A percentile compares a stretch with the other conserved stretches of the same genome.
These are phyloP conservation scores for Flaveria trinervia DNA, from an alignment of 129 eudicot species.

Conservation along the genomic window DNA sequence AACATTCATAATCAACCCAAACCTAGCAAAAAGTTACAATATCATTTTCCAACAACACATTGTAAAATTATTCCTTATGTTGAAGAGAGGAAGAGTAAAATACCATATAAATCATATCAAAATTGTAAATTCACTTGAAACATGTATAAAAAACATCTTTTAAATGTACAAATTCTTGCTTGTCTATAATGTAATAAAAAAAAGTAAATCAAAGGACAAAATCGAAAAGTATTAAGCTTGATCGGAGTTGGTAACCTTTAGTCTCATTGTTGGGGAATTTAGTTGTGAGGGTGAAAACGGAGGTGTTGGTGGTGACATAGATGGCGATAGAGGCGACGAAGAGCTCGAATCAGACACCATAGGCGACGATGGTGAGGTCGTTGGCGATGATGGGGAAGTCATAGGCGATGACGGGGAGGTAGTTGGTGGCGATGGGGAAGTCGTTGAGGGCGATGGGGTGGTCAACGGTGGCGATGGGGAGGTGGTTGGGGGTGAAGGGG, in stretches of 20 bases:
- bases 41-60: too few relatives aligned
- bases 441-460: too few relatives aligned
- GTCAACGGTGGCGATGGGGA: neutral
- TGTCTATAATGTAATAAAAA: conserved; percentile 38
- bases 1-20: too few relatives aligned
- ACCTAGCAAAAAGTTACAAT: too few relatives aligned
- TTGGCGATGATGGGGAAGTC: conserved; percentile 34
- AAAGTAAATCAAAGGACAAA: conserved; percentile 13
- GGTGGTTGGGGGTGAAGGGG: conserved; percentile 11
- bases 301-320: conserved; percentile 29
- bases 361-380: conserved; percentile 1
- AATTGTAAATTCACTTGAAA: conserved; percentile 41
- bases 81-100: neutral
- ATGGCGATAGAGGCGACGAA: conserved; percentile 23
- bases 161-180: conserved; percentile 41
- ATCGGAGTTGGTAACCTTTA: conserved; percentile 48
- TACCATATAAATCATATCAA: conserved; percentile 30
- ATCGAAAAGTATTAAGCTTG: conserved; percentile 32
- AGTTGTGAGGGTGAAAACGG: conserved; percentile 46
- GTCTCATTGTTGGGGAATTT: conserved; percentile 67
- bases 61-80: neutral
- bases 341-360: neutral
- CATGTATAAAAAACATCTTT: conserved; percentile 25
- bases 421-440: conserved; percentile 20
- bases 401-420: conserved; percentile 1